phyloP scores from a whole-genome alignment of 73 alveolate species.

The Tetrahymena elliotti region DNA sequence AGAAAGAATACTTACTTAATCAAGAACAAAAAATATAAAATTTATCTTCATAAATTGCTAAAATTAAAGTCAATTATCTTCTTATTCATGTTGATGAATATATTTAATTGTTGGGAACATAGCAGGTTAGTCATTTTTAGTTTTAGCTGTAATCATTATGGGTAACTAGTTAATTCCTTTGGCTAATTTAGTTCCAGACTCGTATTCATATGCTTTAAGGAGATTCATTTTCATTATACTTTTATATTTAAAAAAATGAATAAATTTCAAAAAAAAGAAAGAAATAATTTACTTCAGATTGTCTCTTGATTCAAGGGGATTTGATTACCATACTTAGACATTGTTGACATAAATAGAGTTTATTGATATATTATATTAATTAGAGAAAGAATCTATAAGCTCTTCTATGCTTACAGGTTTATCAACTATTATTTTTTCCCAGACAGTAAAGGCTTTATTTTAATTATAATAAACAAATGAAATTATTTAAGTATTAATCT shows the following conservation, averaged over 20 bases:
- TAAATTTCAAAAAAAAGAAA: not conserved
- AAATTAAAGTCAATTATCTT: not conserved
- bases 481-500: too few species aligned
- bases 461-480: not conserved
- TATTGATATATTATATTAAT: not conserved
- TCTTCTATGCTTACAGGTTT: not conserved
- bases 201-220: not conserved
- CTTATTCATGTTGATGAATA: not conserved
- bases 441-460: not conserved
- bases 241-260: not conserved
- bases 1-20: too few species aligned
- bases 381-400: not conserved
- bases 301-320: not conserved
- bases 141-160: not conserved
- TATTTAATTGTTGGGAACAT: not conserved
- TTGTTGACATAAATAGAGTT: not conserved
- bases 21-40: too few species aligned
- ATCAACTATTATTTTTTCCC: not conserved
- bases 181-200: not conserved
- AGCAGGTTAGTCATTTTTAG: not conserved
- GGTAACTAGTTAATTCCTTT: not conserved
- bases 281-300: not conserved
- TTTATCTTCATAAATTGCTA: too few species aligned
- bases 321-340: not conserved
- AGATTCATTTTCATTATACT: not conserved